phyloP scores from a whole-genome alignment of 371 early-diverging fungal species.

The Mortierella sp. region DNA sequence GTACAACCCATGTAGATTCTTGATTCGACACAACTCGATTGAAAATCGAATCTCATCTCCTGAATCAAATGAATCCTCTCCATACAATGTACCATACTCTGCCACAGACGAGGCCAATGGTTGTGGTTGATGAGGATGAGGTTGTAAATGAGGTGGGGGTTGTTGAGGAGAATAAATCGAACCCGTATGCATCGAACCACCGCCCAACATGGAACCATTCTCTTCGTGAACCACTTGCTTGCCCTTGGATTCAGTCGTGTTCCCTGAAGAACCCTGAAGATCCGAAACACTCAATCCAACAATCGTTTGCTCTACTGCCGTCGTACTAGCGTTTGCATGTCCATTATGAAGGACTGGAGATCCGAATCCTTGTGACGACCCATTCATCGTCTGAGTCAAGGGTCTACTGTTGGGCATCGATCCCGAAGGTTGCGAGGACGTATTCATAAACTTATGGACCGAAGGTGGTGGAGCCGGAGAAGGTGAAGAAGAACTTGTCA shows the following conservation, averaged over 20 bases:
- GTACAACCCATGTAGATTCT: constrained; percentile 88
- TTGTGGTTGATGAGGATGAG: constrained; percentile 1
- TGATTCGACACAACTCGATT: constrained; percentile 89
- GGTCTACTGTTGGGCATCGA: background rate
- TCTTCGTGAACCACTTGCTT: background rate
- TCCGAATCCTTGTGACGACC: constrained; percentile 4
- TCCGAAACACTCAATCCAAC: constrained; percentile 1
- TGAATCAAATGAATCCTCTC: constrained; percentile 86
- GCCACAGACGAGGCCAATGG: background rate
- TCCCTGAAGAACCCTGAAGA: background rate
- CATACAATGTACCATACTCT: constrained; percentile 83
- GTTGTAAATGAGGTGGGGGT: constrained; percentile 13
- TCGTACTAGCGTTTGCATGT: constrained; percentile 2
- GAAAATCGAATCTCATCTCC: constrained; percentile 87
- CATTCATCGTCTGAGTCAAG: constrained; percentile 31
- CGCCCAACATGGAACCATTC: too few relatives aligned
- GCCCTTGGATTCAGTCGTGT: background rate
- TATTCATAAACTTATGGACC: background rate
- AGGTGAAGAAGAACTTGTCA: background rate
- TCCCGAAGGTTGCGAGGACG: background rate
- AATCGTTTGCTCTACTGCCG: constrained; percentile 3
- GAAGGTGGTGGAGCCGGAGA: constrained; percentile 8
- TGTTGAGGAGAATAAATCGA: constrained; percentile 17
- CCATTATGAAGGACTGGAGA: background rate
- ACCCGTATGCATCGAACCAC: background rate